Evolutionary conservation across 2,329 filamentous ascomycete species (phyloP).

Genomic region (Incumbomyces lentus): DNA sequence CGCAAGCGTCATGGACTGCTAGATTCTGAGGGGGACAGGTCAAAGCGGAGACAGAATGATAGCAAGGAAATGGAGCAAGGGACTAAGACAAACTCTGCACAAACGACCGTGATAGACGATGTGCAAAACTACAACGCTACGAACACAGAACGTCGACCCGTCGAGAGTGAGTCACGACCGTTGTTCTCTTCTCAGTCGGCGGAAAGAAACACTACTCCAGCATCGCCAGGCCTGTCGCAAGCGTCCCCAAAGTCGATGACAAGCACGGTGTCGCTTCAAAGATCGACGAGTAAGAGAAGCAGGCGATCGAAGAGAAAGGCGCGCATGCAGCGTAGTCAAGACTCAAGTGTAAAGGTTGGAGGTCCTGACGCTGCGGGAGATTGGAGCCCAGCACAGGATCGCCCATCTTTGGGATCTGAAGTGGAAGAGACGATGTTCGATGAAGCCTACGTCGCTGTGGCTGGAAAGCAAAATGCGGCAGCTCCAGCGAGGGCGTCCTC

Average conservation of each 20-base stretch:
- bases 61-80: too few relatives aligned
- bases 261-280: background rate
- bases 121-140: too few relatives aligned
- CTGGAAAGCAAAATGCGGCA: background rate
- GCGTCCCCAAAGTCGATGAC: background rate
- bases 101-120: too few relatives aligned
- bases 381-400: background rate
- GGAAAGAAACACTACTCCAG: background rate
- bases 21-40: too few relatives aligned
- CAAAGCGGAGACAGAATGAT: too few relatives aligned
- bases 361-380: background rate
- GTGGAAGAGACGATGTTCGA: background rate
- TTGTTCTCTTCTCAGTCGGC: too few relatives aligned
- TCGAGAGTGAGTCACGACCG: too few relatives aligned
- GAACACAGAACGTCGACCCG: too few relatives aligned
- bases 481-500: too few relatives aligned
- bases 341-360: background rate
- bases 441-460: background rate
- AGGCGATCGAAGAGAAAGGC: background rate
- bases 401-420: slow-evolving; percentile 1
- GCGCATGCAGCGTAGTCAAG: background rate
- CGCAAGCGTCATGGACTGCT: too few relatives aligned
- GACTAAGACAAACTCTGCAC: too few relatives aligned
- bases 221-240: background rate
- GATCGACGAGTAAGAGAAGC: background rate